phyloP scores from a whole-genome alignment of 768 basidiomycete species.

The Tremella yokohamensis region DNA sequence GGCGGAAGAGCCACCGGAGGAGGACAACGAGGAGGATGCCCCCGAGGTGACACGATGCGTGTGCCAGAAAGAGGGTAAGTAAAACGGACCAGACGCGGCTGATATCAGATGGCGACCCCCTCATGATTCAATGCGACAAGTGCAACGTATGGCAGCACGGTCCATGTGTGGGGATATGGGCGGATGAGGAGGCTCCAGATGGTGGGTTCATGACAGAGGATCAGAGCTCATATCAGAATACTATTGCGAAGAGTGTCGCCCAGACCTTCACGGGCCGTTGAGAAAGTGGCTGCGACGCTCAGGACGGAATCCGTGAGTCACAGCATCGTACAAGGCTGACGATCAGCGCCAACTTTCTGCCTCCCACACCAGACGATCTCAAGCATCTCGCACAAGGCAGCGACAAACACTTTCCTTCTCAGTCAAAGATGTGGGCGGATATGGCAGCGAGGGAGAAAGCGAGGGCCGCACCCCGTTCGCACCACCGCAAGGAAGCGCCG shows the following conservation, averaged over 20 bases:
- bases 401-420: constrained; percentile 41
- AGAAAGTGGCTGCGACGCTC: constrained; percentile 42
- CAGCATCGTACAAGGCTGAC: background rate
- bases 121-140: constrained; percentile 96
- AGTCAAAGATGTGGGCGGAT: constrained; percentile 44
- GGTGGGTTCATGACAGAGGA: constrained; percentile 29
- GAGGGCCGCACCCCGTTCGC: constrained; percentile 19
- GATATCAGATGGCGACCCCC: constrained; percentile 66
- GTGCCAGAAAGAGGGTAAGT: constrained; percentile 36
- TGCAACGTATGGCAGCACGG: constrained; percentile 99
- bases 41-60: constrained; percentile 46
- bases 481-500: constrained; percentile 27
- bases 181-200: constrained; percentile 55
- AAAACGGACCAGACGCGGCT: background rate
- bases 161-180: constrained; percentile 79
- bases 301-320: constrained; percentile 63
- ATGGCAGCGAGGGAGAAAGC: constrained; percentile 9
- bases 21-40: constrained; percentile 19
- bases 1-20: constrained; percentile 12
- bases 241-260: constrained; percentile 88
- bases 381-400: constrained; percentile 25
- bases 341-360: constrained; percentile 20
- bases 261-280: constrained; percentile 76
- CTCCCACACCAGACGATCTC: constrained; percentile 41
- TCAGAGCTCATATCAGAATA: constrained; percentile 61